Evolutionary conservation across 495 filamentous ascomycete species (phyloP), one percentile per base, ranked within the genome.

Genomic region (Pseudevernia furfuracea): DNA sequence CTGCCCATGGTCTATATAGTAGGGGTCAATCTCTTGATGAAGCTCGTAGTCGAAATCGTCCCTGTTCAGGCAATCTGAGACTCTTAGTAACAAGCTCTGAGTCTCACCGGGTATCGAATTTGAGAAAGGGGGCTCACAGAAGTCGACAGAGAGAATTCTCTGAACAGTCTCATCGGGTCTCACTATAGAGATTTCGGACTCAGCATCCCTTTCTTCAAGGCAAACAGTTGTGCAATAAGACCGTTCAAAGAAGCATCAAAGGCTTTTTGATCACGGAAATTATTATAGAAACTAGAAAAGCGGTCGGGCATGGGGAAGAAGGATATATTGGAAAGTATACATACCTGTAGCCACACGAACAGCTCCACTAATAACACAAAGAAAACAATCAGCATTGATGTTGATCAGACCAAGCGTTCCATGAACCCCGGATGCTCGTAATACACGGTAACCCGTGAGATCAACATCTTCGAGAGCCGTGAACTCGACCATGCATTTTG

Each of bases 361-460:
- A 44, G 90, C 87, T 48, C 83, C 80, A 46, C 85, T 95, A 36
- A 98, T 86, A n/a, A 96, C 87, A 67, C 91, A 94, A 25, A 98
- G 80, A 71, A 97, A 98, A 21, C 96, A 85, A 81, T 96, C 93
- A 36, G 85, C 80, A 56, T 84, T 83, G 57, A 97, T 80, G 3
- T 92, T 92, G 65, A 97, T 90, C 44, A 98, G 78, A 1, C 94
- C 94, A 60, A 98, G 81, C 3, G 92, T 97, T 38, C 94, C 94
- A 69, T 91, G 84, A 41, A 91, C 89, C n/a, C 85, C 84, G 25
- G 84, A 79, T n/a, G 82, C 78, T 52, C 87, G 88, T 48, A 96
- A 72, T 6, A 86, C 77, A 59, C 86, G 82, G 74, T 91, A 97
- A 38, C 87, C 87, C 63, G 77, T 78, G 41, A 97, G 78, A 61